These are phyloP conservation scores for Myriangium duriaei DNA, from an alignment of 2,329 filamentous ascomycete genomes.

Conservation along the genomic window DNA sequence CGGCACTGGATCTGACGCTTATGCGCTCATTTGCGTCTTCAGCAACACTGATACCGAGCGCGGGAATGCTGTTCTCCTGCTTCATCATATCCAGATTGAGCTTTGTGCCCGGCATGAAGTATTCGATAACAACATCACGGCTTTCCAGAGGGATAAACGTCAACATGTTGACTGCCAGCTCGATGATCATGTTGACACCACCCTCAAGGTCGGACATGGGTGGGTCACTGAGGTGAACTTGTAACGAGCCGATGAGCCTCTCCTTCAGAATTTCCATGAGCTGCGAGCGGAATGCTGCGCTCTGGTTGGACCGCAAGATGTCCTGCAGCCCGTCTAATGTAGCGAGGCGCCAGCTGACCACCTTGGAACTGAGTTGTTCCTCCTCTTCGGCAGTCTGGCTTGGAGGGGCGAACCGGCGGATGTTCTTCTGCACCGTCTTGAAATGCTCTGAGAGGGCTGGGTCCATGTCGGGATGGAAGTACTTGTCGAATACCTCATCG, in stretches of 20 bases:
- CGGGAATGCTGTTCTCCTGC: conserved; percentile 49
- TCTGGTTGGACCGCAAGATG: conserved; percentile 51
- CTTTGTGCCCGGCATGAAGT: conserved; percentile 63
- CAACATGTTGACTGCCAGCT: conserved; percentile 75
- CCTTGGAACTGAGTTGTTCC: conserved; percentile 73
- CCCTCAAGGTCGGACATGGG: conserved; percentile 73
- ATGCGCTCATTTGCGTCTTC: conserved; percentile 31
- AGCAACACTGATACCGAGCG: conserved; percentile 31
- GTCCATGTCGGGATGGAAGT: conserved; percentile 85
- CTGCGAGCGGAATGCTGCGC: conserved; percentile 51
- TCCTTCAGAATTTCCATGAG: conserved; percentile 48
- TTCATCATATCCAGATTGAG: conserved; percentile 73
- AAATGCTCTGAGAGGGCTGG: conserved; percentile 61
- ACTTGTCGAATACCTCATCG: conserved; percentile 80
- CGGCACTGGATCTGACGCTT: conserved; percentile 22
- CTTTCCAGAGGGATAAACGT: conserved; percentile 82
- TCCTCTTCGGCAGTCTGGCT: conserved; percentile 73
- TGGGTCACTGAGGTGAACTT: conserved; percentile 62
- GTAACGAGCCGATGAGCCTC: conserved; percentile 56
- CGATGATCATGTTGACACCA: conserved; percentile 82
- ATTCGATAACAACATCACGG: conserved; percentile 76
- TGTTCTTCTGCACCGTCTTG: conserved; percentile 78
- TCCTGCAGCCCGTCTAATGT: conserved; percentile 83
- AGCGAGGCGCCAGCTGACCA: conserved; percentile 85
- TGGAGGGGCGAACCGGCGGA: conserved; percentile 63